A percentile compares a stretch with the other conserved stretches of the same genome.
Conservation (phyloP, 1,139 yeast species). For the Magnusiomyces suaveolens region DNA sequence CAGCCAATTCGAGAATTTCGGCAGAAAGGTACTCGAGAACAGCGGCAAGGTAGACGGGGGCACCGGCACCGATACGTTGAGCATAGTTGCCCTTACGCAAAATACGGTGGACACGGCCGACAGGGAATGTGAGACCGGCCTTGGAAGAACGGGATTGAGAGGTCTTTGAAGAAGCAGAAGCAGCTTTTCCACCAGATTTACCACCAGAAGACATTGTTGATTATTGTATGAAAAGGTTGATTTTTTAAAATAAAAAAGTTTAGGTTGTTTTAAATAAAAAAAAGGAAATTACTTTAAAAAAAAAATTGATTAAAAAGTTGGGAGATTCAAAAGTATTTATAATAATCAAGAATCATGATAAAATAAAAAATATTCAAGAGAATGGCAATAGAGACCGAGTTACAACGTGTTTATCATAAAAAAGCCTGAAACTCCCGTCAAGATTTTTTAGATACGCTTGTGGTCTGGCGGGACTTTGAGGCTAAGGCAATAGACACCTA, state of each 20-base stretch:
- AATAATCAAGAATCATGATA: too few relatives aligned
- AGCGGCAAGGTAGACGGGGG: conserved; percentile 91
- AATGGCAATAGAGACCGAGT: too few relatives aligned
- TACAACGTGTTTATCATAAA: too few relatives aligned
- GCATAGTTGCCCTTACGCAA: conserved; percentile 98
- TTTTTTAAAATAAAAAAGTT: neutral
- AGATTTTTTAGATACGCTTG: too few relatives aligned
- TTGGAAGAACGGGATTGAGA: conserved; percentile 96
- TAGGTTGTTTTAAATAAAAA: neutral
- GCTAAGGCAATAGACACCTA: too few relatives aligned
- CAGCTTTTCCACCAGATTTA: conserved; percentile 92
- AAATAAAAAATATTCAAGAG: too few relatives aligned
- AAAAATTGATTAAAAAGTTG: conserved; percentile 6
- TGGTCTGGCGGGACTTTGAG: too few relatives aligned
- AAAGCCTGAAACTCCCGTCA: too few relatives aligned
- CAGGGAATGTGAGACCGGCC: conserved; percentile 99
- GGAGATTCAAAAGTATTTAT: conserved; percentile 7
- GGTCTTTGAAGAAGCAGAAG: conserved; percentile 80
- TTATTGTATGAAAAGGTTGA: neutral
- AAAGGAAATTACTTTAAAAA: too few relatives aligned
- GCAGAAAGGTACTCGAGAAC: conserved; percentile 95
- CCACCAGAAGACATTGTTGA: conserved; percentile 89
- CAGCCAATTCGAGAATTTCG: conserved; percentile 95
- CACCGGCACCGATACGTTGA: conserved; percentile 98
- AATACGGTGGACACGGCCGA: conserved; percentile 97